A percentile compares a stretch with the other conserved stretches of the same genome.
Evolutionary conservation across 2,329 filamentous ascomycete genomes (phyloP).

Genomic region (Colletotrichum viniferum): DNA sequence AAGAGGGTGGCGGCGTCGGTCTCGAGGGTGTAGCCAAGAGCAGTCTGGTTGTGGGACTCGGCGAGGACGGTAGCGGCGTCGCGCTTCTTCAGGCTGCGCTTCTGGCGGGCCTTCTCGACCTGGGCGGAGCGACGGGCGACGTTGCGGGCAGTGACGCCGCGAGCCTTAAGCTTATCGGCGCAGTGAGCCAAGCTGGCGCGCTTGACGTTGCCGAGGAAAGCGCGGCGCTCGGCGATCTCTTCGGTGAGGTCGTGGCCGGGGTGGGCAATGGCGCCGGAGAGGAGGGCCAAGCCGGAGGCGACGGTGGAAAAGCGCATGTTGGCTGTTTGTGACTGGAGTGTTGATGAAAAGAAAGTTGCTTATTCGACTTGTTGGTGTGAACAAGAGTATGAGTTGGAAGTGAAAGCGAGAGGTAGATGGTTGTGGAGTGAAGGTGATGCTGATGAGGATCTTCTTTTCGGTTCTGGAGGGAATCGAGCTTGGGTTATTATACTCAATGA

Average conservation of each 20-base stretch:
- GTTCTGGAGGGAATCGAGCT: not conserved
- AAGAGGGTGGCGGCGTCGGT: constrained; percentile 35
- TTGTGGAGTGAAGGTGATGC: constrained; percentile 1
- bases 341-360: not conserved
- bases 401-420: not conserved
- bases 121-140: constrained; percentile 46
- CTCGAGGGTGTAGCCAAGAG: constrained; percentile 31
- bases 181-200: constrained; percentile 51
- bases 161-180: constrained; percentile 47
- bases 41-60: constrained; percentile 38
- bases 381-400: not conserved
- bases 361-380: not conserved
- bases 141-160: constrained; percentile 48
- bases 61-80: constrained; percentile 35
- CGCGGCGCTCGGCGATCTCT: constrained; percentile 53
- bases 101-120: constrained; percentile 45
- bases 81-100: constrained; percentile 34
- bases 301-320: constrained; percentile 15
- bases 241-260: constrained; percentile 53
- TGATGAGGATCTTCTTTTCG: not conserved
- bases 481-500: constrained; percentile 3
- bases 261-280: constrained; percentile 37
- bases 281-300: constrained; percentile 16
- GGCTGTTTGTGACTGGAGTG: not conserved
- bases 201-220: constrained; percentile 45